phyloP scores from a whole-genome alignment of 2,329 filamentous ascomycete genomes.

The Botrytis fragariae region DNA sequence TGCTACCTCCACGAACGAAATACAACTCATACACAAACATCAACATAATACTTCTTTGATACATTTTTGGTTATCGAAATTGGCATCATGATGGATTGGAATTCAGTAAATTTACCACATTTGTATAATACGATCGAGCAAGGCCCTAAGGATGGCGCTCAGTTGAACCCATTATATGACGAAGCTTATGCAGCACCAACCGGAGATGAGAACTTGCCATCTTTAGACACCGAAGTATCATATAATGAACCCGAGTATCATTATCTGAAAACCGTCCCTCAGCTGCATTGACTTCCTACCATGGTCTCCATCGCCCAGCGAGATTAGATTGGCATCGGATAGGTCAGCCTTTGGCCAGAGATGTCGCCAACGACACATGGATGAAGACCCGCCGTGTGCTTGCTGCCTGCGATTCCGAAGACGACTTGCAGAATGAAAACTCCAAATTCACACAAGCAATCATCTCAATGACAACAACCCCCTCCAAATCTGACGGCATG shows the following conservation, averaged over 20 bases:
- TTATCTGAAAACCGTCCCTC: not conserved
- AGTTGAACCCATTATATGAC: not conserved
- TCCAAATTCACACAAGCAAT: not conserved
- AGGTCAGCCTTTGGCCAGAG: not conserved
- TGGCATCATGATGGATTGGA: slow-evolving; percentile 9
- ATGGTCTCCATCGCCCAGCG: not conserved
- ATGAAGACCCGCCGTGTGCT: not conserved
- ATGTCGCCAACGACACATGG: not conserved
- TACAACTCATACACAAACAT: not conserved
- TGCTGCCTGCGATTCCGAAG: not conserved
- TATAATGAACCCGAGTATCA: not conserved
- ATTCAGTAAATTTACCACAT: slow-evolving; percentile 7
- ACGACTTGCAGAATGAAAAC: not conserved
- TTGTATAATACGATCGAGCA: not conserved
- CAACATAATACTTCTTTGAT: not conserved
- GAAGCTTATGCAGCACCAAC: not conserved
- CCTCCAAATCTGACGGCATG: not conserved
- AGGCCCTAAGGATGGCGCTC: not conserved
- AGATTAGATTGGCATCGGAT: slow-evolving; percentile 1
- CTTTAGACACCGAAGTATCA: not conserved
- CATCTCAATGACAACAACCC: not conserved
- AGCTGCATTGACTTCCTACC: not conserved
- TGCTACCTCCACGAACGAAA: not conserved
- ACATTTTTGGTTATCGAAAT: slow-evolving; percentile 4
- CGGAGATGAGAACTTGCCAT: not conserved